phyloP scores from a whole-genome alignment of 1,139 yeast genomes.

The Meyerozyma sp. region DNA sequence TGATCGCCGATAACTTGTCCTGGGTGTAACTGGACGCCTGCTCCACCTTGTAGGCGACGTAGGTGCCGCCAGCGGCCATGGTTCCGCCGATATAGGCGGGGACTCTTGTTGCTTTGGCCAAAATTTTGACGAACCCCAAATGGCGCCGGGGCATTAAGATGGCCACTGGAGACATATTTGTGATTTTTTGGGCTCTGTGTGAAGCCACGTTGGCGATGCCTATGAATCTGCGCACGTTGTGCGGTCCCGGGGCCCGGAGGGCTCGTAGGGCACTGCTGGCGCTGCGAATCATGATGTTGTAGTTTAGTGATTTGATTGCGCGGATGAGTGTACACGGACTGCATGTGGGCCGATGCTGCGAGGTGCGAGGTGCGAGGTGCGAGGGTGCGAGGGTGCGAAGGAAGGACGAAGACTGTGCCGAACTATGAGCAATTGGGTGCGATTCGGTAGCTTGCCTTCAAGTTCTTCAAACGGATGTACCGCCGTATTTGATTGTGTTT shows the following conservation, averaged over 20 bases:
- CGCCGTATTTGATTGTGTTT: no score
- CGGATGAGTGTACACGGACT: no score
- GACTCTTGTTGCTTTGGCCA: slow-evolving; percentile 41
- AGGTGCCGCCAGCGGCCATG: slow-evolving; percentile 90
- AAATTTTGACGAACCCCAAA: slow-evolving; percentile 46
- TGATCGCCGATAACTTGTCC: slow-evolving; percentile 57
- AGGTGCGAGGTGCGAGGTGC: no score
- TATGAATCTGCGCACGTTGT: background rate
- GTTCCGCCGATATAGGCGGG: slow-evolving; percentile 90
- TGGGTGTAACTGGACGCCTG: slow-evolving; percentile 72
- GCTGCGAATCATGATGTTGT: background rate
- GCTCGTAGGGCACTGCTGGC: background rate
- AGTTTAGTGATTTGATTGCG: no score
- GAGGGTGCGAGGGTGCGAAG: no score
- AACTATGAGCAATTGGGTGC: no score
- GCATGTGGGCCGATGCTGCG: no score
- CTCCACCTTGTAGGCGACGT: slow-evolving; percentile 84
- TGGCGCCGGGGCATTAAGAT: slow-evolving; percentile 15
- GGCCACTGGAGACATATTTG: background rate
- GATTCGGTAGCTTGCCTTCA: no score
- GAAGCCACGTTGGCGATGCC: background rate
- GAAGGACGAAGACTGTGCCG: no score
- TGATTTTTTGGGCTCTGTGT: background rate
- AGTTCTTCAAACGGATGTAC: no score
- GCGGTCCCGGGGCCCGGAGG: background rate